A percentile compares a stretch with the other conserved stretches of the same genome.
Evolutionary conservation across 345 rosid genomes (phyloP).

Genomic region (Corchorus capsularis): DNA sequence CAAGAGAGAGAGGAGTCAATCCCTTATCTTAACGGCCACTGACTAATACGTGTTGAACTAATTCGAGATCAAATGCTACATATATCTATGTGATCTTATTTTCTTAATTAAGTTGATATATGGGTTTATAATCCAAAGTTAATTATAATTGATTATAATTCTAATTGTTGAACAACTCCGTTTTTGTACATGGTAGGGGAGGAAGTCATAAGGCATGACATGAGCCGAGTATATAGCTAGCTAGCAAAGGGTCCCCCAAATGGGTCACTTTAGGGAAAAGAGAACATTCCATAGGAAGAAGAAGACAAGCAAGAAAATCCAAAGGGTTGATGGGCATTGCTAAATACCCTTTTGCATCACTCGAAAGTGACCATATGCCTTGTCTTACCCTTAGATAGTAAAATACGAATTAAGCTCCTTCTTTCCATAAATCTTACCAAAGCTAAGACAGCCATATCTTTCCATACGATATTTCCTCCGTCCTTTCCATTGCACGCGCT

Average conservation of each 20-base stretch:
- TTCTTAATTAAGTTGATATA: too few species aligned
- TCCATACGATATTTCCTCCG: too few species aligned
- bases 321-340: background rate
- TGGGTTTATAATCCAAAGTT: too few species aligned
- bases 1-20: too few species aligned
- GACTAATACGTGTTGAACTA: too few species aligned
- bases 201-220: constrained; percentile 11
- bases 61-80: too few species aligned
- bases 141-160: too few species aligned
- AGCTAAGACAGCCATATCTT: too few species aligned
- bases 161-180: background rate
- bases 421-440: background rate
- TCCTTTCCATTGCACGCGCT: too few species aligned
- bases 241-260: background rate
- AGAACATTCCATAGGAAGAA: constrained; percentile 10
- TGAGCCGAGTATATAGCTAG: constrained; percentile 2
- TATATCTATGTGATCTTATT: too few species aligned
- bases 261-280: background rate
- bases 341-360: background rate
- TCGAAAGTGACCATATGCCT: constrained; percentile 5
- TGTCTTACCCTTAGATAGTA: background rate
- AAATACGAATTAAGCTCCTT: background rate
- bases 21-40: too few species aligned
- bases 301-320: constrained; percentile 16
- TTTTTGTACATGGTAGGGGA: background rate